These are phyloP conservation scores for Glebionis coronaria DNA, from an alignment of 129 eudicot genomes.

Conservation along the genomic window DNA sequence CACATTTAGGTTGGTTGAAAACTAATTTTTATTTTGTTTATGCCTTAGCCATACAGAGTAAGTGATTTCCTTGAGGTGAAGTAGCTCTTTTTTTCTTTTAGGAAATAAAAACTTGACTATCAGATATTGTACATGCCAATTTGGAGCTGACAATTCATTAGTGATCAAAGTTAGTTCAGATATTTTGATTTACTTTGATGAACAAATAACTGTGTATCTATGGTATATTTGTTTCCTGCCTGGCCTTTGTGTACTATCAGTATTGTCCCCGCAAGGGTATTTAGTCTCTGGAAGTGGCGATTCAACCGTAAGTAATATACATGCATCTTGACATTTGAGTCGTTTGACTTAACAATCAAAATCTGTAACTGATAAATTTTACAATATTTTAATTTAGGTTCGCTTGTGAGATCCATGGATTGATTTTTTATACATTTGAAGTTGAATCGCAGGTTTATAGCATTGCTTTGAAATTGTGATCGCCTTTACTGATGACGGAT, in stretches of 20 bases:
- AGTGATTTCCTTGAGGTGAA: no score
- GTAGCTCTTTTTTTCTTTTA: no score
- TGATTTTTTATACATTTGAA: slow-evolving; percentile 76
- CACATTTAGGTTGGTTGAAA: no score
- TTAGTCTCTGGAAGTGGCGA: slow-evolving; percentile 93
- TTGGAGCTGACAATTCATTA: no score
- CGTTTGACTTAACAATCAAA: background rate
- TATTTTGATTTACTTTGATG: background rate
- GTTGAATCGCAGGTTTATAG: slow-evolving; percentile 70
- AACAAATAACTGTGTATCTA: slow-evolving; percentile 18
- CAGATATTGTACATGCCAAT: no score
- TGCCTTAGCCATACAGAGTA: no score
- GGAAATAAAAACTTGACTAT: no score
- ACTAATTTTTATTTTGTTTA: no score
- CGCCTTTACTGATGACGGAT: no score
- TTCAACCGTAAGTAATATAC: slow-evolving; percentile 62
- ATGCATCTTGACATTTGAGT: background rate
- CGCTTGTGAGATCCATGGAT: slow-evolving; percentile 87
- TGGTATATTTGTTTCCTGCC: slow-evolving; percentile 82
- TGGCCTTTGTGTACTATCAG: slow-evolving; percentile 51
- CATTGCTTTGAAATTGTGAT: background rate
- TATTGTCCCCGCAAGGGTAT: slow-evolving; percentile 54
- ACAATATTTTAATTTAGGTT: slow-evolving; percentile 49
- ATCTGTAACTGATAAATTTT: background rate
- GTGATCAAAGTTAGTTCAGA: no score